These are phyloP conservation scores for Fusarium sp. DNA, from an alignment of 2,329 filamentous ascomycete genomes.

Conservation along the genomic window DNA sequence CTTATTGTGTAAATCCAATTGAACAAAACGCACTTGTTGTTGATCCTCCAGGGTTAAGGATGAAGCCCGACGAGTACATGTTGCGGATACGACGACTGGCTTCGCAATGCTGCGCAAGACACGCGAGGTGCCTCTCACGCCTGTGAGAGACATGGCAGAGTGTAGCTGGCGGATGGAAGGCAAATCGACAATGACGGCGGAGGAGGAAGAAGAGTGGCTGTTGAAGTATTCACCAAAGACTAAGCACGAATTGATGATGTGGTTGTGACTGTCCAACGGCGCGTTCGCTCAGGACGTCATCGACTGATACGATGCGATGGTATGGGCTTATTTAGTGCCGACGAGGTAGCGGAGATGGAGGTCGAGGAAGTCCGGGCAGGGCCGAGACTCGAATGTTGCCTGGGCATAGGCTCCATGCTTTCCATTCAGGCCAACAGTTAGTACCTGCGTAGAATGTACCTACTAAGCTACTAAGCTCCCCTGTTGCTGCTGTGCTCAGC, in stretches of 20 bases:
- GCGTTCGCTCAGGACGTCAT: constrained; percentile 45
- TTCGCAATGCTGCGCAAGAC: constrained; percentile 58
- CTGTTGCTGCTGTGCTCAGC: neutral
- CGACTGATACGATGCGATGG: constrained; percentile 27
- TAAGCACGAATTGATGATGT: constrained; percentile 13
- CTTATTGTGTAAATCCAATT: constrained; percentile 23
- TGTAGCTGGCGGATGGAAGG: constrained; percentile 14
- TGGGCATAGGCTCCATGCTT: neutral
- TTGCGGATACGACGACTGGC: constrained; percentile 39
- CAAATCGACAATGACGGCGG: neutral
- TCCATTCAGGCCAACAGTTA: neutral
- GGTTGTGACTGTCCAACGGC: constrained; percentile 23
- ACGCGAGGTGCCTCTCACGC: constrained; percentile 62
- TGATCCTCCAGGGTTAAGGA: constrained; percentile 66
- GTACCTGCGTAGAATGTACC: constrained; percentile 13
- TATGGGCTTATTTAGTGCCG: constrained; percentile 36
- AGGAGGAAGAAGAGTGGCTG: constrained; percentile 7
- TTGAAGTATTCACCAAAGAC: constrained; percentile 7
- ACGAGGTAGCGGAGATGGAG: constrained; percentile 38
- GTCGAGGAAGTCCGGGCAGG: constrained; percentile 33
- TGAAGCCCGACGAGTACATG: constrained; percentile 55
- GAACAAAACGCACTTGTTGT: constrained; percentile 63
- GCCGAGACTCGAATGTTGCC: constrained; percentile 34
- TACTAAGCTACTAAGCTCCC: neutral
- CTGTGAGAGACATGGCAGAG: constrained; percentile 60